phyloP scores from a whole-genome alignment of 805 yeast genomes.

The Henningerozyma blattae region DNA sequence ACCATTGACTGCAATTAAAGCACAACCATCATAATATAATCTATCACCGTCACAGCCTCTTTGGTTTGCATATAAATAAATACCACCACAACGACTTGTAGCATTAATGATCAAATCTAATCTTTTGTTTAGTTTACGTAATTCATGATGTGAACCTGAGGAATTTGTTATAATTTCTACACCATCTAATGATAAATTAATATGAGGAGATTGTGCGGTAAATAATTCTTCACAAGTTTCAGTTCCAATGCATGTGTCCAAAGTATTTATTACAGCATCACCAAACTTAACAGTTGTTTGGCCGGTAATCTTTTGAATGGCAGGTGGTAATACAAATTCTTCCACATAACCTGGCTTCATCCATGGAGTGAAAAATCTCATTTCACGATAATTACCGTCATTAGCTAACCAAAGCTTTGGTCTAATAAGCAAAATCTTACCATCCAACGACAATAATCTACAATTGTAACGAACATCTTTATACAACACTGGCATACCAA shows the following conservation, averaged over 20 bases:
- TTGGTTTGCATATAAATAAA: constrained; percentile 87
- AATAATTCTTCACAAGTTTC: constrained; percentile 97
- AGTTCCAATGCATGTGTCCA: constrained; percentile 87
- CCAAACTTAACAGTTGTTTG: constrained; percentile 72
- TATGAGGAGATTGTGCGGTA: constrained; percentile 94
- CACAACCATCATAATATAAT: constrained; percentile 93
- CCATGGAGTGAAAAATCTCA: constrained; percentile 98
- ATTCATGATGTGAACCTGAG: constrained; percentile 95
- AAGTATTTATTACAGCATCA: constrained; percentile 75
- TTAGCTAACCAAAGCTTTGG: constrained; percentile 92
- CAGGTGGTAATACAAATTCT: constrained; percentile 56
- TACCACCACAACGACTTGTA: constrained; percentile 92
- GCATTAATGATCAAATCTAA: constrained; percentile 82
- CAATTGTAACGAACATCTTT: constrained; percentile 86
- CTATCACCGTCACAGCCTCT: constrained; percentile 98
- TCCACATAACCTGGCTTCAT: constrained; percentile 66
- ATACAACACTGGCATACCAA: constrained; percentile 91
- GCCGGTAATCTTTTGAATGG: constrained; percentile 51
- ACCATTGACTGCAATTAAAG: constrained; percentile 87
- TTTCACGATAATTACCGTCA: constrained; percentile 96
- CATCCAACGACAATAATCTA: constrained; percentile 71
- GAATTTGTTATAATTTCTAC: constrained; percentile 96
- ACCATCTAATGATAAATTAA: constrained; percentile 84
- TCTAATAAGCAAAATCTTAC: constrained; percentile 69
- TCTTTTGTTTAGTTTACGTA: constrained; percentile 78